Evolutionary conservation across 2,329 filamentous ascomycete species (phyloP), one percentile per base, ranked within the genome.

Genomic region (Nemania sp.): DNA sequence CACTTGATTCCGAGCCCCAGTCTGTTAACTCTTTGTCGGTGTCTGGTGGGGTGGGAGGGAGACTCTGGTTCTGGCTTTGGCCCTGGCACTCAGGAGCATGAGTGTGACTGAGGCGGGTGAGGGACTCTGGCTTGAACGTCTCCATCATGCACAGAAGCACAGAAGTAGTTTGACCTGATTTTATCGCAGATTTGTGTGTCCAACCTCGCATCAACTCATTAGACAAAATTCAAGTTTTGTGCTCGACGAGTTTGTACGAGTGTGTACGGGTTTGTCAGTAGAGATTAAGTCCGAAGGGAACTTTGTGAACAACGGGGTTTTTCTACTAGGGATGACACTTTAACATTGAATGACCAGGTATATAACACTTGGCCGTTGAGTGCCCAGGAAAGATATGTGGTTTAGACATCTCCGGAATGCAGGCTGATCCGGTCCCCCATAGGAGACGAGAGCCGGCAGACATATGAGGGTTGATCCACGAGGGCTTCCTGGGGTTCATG

Each of bases 41-140:
- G 25, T 72, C 69, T 35, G 78, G 75, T 1, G 78, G 78, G 15
- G 73, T 77, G 3, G 78, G 77, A 4, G 78, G 78, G 12, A 77
- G 70, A 18, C 13, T 50, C 10, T 62, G 49, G 32, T n/a, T 52
- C 6, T 62, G n/a, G n/a, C n/a, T n/a, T n/a, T n/a, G n/a, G n/a
- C n/a, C n/a, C n/a, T n/a, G 49, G 32, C 21, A 46, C 17, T 49
- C 35, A 10, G 49, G 45, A 43, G 17, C 48, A 32, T 37, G 42
- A 52, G 48, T 42, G n/a, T 46, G 54, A 37, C 29, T 54, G 21
- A 15, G 17, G 32, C 48, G 21, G 15, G 12, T 17, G n/a, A 48
- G 49, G n/a, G 52, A 52, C 10, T 32, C 43, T 18, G 12, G 20
- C 5, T 40, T 54, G 12, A 43, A 37, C 43, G 29, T 34, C 34